Evolutionary conservation across 208 protist species (phyloP).

Genomic region (Trypanosoma platydactyli): DNA sequence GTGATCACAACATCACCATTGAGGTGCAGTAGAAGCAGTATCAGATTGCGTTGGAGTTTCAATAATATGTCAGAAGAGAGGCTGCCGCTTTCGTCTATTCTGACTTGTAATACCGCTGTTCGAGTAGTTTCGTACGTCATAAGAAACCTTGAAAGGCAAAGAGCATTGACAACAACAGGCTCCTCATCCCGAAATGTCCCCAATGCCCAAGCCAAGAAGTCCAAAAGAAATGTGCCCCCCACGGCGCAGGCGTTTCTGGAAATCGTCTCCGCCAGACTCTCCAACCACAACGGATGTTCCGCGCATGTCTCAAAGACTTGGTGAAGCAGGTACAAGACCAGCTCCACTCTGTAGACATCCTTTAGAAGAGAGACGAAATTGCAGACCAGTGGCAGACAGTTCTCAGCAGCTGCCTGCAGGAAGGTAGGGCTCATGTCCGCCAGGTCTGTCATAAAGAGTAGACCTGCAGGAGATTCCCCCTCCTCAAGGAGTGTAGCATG

Average conservation of each 20-base stretch:
- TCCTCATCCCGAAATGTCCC: constrained; percentile 32
- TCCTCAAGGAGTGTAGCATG: not conserved
- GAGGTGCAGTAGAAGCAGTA: constrained; percentile 39
- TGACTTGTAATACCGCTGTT: not conserved
- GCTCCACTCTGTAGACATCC: constrained; percentile 32
- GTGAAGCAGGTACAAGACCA: constrained; percentile 35
- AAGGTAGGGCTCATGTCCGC: constrained; percentile 24
- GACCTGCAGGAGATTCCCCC: constrained; percentile 11
- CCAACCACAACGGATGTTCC: constrained; percentile 25
- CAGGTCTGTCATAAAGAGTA: constrained; percentile 30
- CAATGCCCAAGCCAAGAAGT: constrained; percentile 23
- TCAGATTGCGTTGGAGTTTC: constrained; percentile 20
- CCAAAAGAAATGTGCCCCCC: constrained; percentile 11
- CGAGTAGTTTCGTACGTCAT: constrained; percentile 20
- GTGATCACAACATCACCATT: constrained; percentile 34
- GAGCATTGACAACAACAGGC: constrained; percentile 37
- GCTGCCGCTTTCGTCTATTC: not conserved
- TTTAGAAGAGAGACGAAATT: not conserved
- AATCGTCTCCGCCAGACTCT: constrained; percentile 23
- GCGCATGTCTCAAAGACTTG: constrained; percentile 30
- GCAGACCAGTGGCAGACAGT: constrained; percentile 17
- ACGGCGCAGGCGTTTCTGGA: not conserved
- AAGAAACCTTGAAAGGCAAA: constrained; percentile 30
- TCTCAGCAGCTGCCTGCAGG: constrained; percentile 12
- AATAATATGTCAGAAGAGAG: not conserved